Percentiles rank a stretch among this genome's conserved stretches.
phyloP scores from a whole-genome alignment of 148 eudicot genomes.

The Rhododendron kiyosumense region DNA sequence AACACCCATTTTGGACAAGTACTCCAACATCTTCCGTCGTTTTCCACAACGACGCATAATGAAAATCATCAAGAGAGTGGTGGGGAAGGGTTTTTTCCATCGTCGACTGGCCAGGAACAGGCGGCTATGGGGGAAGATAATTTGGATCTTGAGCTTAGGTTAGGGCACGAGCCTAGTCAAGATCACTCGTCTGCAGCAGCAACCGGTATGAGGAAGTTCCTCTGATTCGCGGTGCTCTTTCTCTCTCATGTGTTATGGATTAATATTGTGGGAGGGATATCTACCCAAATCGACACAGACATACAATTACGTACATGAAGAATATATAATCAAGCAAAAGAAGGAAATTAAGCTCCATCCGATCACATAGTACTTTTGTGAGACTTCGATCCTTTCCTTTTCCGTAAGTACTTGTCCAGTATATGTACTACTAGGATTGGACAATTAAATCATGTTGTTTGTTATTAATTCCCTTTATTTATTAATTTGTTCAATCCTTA shows the following conservation, averaged over 20 bases:
- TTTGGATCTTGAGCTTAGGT: slow-evolving; percentile 28
- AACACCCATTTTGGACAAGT: neutral
- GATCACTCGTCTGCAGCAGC: neutral
- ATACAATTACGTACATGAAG: neutral
- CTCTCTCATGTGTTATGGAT: neutral
- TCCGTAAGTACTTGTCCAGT: neutral
- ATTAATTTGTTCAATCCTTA: neutral
- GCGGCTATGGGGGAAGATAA: neutral
- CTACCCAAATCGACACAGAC: neutral
- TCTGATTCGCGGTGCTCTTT: neutral
- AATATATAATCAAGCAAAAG: neutral
- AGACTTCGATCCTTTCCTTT: neutral
- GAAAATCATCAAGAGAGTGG: neutral
- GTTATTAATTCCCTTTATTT: neutral
- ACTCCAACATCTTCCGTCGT: slow-evolving; percentile 6
- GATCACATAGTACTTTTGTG: neutral
- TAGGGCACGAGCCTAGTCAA: slow-evolving; percentile 13
- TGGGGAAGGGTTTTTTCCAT: neutral
- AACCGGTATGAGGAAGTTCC: slow-evolving; percentile 10
- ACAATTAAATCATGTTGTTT: neutral
- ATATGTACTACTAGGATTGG: neutral
- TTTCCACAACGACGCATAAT: neutral
- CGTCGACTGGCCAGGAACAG: neutral
- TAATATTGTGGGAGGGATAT: neutral
- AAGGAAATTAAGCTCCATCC: neutral